Evolutionary conservation across 345 rosid species (phyloP), one percentile per base, ranked within the genome.

Genomic region (Sapria himalayana): DNA sequence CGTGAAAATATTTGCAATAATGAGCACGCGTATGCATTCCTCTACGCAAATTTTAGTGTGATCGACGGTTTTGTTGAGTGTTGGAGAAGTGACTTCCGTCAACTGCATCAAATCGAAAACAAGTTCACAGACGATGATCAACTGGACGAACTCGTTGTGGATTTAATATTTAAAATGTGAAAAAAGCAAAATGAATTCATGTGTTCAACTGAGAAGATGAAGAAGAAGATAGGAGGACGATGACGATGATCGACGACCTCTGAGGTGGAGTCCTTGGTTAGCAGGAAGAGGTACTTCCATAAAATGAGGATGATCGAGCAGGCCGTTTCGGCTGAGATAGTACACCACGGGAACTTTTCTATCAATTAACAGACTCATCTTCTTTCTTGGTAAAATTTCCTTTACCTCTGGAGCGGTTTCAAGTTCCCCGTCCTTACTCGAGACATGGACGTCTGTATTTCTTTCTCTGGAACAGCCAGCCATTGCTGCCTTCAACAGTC

Each of bases 231-330:
- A n/a, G n/a, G 15, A 4, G 29, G n/a, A 34, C 4, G 20, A 7
- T 10, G 1, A 14, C 3, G n/a, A 9, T 20, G 27, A 3, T 15
- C 2, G 2, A 4, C 36, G 60, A 86, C 94, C 97, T 64, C 48
- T 59, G 58, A 86, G 94, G 43, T 57, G 72, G 57, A 81, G 97
- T 39, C 89, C 94, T 3, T 72, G 71, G 25, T 56, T 40, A 16
- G 92, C 75, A 32, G 80, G 64, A 37, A 86, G 76, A 29, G 89
- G 62, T 43, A 81, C 94, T 54, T 86, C 93, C 65, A 82, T 78
- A 72, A 82, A 81, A 74, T 82, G 98, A 13, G 98, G 98, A 51
- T 86, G 98, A 47, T 86, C 93, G 17, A 86, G 93, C 49, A 76
- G 91, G 41, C 98, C 98, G 52, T 74, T 78, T 20, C 91, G 69